Evolutionary conservation across 805 yeast genomes (phyloP), one percentile per base, ranked within the genome.

Genomic region (Metschnikowia lachancei): DNA sequence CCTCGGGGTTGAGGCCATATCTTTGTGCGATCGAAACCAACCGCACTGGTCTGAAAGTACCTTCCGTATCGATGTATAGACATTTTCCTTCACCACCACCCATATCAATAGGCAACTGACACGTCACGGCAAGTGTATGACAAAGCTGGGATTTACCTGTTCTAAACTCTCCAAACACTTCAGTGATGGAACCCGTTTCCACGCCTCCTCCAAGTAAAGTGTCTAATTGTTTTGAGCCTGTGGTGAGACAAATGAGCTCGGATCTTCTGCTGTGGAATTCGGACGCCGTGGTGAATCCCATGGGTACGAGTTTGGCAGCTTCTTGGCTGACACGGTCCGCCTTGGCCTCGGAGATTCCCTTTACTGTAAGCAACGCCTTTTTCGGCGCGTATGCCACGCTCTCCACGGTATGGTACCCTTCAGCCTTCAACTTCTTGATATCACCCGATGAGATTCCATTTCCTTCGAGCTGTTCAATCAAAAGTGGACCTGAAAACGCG

Each of bases 61-160:
- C 97, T 63, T 92, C 99, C 0, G 98, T 92, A 61, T 94, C 99
- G 50, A 94, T 91, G 63, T 87, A 94, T 45, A 94, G 73, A 65
- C 97, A 92, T 67, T 94, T 90, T 29, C 99, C 99, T 70, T 94
- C 99, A 42, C 97, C 99, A 50, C 99, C 99, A 34, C 97, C 97
- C 85, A 87, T 85, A 62, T 91, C 97, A 41, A 92, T 80, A 4
- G 98, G 98, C 46, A 94, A 73, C 66, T 92, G 99, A 65, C 98
- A 92, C 2, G 97, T 92, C 6, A 94, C 96, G 0, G 98, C 96
- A 46, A 94, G 75, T 1, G 98, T 94, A 64, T 94, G 99, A 66
- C 99, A 94, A 39, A 94, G 70, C 71, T 94, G 99, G 4, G 97
- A 89, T 64, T 94, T 94, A 38, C 99, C 99, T 2, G 99, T 94